phyloP scores from a whole-genome alignment of 495 filamentous ascomycete genomes.

The Aspergillus funiculosus region DNA sequence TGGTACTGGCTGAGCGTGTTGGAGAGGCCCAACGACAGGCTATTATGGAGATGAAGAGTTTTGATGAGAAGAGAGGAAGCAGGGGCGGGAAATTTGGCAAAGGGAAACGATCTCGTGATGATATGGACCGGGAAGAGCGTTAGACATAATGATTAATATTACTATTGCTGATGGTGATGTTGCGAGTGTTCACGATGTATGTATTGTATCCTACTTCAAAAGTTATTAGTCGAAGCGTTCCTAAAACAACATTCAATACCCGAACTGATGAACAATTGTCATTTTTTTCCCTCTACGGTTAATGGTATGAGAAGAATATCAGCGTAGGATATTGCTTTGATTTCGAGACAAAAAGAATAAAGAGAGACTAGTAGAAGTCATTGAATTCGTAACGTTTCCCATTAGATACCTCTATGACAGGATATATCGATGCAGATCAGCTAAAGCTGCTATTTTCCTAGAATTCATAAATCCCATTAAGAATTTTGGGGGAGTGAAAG shows the following conservation, averaged over 20 bases:
- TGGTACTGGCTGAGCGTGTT: constrained; percentile 74
- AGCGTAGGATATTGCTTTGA: constrained; percentile 11
- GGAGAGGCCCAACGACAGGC: constrained; percentile 81
- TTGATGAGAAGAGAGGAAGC: constrained; percentile 70
- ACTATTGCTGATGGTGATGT: too few relatives aligned
- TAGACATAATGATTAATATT: too few relatives aligned
- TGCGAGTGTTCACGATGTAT: too few relatives aligned
- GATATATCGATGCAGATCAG: constrained; percentile 1
- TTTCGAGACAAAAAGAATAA: constrained; percentile 5
- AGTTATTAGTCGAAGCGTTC: too few relatives aligned
- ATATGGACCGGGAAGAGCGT: constrained; percentile 79
- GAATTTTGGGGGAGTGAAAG: constrained; percentile 6
- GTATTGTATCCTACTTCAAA: too few relatives aligned
- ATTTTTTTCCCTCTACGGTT: too few relatives aligned
- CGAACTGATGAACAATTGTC: too few relatives aligned
- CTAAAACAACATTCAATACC: too few relatives aligned
- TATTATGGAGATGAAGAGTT: constrained; percentile 72
- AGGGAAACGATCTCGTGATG: constrained; percentile 59
- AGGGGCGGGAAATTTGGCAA: constrained; percentile 53
- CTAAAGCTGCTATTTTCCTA: background rate
- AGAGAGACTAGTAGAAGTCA: background rate
- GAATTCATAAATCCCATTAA: constrained; percentile 5
- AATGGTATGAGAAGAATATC: too few relatives aligned
- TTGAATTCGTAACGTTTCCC: constrained; percentile 7
- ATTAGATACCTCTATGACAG: constrained; percentile 5